phyloP scores from a whole-genome alignment of 2,329 filamentous ascomycete species.

The Aspergillus chevalieri region DNA sequence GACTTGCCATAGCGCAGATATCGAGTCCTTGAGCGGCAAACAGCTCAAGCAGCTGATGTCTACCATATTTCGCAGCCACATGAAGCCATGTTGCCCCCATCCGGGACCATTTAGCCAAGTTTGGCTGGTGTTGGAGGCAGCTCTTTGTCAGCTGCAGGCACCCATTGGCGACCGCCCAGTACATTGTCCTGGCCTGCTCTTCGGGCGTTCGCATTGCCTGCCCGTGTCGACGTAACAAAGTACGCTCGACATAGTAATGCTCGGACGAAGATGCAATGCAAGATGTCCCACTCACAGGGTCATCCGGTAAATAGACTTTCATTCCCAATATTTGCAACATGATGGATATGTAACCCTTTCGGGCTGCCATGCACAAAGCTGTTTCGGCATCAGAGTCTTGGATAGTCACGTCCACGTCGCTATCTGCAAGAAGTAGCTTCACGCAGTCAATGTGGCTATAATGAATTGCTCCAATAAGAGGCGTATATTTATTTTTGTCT shows the following conservation, averaged over 20 bases:
- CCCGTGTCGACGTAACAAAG: background rate
- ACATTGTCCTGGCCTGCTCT: background rate
- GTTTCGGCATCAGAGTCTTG: background rate
- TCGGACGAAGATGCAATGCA: conserved; percentile 1
- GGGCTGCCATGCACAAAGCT: background rate
- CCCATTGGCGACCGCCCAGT: conserved; percentile 3
- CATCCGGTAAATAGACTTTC: conserved; percentile 2
- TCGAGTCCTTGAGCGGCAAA: background rate
- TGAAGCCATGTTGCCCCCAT: conserved; percentile 4
- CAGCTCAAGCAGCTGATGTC: background rate
- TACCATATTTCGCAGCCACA: conserved; percentile 3
- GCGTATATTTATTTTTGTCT: too few species aligned
- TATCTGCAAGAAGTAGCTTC: too few species aligned
- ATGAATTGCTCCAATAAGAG: too few species aligned
- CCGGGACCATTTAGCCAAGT: background rate
- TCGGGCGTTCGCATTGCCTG: background rate
- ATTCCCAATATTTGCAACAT: conserved; percentile 2
- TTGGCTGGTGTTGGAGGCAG: background rate
- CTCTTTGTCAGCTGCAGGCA: background rate
- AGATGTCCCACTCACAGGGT: background rate
- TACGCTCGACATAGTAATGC: background rate
- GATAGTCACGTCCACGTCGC: background rate
- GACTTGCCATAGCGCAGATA: background rate
- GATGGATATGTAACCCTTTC: background rate
- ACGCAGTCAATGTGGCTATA: too few species aligned